Base-by-base conservation (phyloP, 2,329 filamentous ascomycete genomes). In the Myriosclerotinia duriaeana region DNA sequence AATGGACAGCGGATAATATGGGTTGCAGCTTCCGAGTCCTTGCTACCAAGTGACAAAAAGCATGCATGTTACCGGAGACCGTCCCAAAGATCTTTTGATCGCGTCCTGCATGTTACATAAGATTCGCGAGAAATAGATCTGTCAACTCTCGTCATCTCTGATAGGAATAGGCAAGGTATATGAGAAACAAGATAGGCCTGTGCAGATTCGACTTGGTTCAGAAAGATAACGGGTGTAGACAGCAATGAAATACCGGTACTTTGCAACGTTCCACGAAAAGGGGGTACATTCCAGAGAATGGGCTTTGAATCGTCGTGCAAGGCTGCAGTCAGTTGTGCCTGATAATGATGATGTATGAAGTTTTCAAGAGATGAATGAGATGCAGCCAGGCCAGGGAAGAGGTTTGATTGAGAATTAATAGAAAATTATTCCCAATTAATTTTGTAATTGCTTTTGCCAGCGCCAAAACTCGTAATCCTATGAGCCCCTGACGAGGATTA, bases 41-140 rank as follows among this genome's bases (percentile, higher is more conserved):
- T 61, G 58, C 58, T 61, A 61, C 58, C 58, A 50, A 61, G 46
- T 61, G 58, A 61, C 58, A 50, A 61, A 50, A 38, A 8, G 20
- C 36, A 59, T 66, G 64, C 64, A 66, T 61, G 48, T 52, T 66
- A 38, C 64, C 64, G 64, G 12, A 40, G 22, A 53, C 38, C 14
- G 17, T 53, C 55, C 46, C 38, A 40, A 60, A 66, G 64, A 66
- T 66, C 55, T 61, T 53, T 53, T 61, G 55, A 61, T 61, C 55
- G 34, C 61, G 15, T 53, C 14, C 22, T 53, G 36, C 36, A 34
- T 53, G 55, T 50, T 22, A 61, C 64, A 53, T 52, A 36, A 66
- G 64, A 66, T 66, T 66, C 55, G 64, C 64, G 64, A 66, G 64
- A 66, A 61, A 53, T 26, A 66, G 48, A 61, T 54, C 55, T 66